Conservation (phyloP, 768 basidiomycete genomes). For the Boletellus ananas region DNA sequence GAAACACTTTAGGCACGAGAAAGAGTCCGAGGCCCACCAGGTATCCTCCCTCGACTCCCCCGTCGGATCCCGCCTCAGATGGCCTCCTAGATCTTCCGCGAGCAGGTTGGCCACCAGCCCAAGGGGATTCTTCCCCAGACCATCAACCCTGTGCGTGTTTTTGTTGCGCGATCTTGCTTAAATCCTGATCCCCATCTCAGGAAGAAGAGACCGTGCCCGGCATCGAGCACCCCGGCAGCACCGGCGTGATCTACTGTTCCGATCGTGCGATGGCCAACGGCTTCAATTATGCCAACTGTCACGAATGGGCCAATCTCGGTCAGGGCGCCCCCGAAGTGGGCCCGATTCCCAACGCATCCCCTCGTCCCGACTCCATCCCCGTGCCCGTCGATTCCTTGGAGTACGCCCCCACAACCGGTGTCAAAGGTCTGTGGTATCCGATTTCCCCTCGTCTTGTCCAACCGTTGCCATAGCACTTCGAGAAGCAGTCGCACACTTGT, state of each 20-base stretch:
- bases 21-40: slow-evolving; percentile 86
- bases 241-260: slow-evolving; percentile 79
- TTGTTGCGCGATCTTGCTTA: not conserved
- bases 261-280: slow-evolving; percentile 96
- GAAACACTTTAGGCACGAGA: slow-evolving; percentile 67
- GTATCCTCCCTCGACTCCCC: slow-evolving; percentile 32
- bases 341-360: slow-evolving; percentile 68
- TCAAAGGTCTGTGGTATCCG: slow-evolving; percentile 53
- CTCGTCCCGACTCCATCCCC: slow-evolving; percentile 61
- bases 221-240: slow-evolving; percentile 70
- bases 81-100: slow-evolving; percentile 63
- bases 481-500: slow-evolving; percentile 85
- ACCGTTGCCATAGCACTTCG: slow-evolving; percentile 55
- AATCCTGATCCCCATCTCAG: slow-evolving; percentile 29
- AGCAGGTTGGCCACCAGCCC: slow-evolving; percentile 64
- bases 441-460: slow-evolving; percentile 1
- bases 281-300: slow-evolving; percentile 71
- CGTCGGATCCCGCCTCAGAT: not conserved
- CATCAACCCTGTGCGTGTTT: slow-evolving; percentile 56
- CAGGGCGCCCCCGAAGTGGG: slow-evolving; percentile 92
- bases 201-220: slow-evolving; percentile 91
- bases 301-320: slow-evolving; percentile 88
- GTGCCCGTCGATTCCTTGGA: slow-evolving; percentile 72
- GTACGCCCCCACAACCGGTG: slow-evolving; percentile 91
- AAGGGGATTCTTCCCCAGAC: slow-evolving; percentile 66